phyloP scores from a whole-genome alignment of 805 yeast species.

The Wickerhamomyces hampshirensis region DNA sequence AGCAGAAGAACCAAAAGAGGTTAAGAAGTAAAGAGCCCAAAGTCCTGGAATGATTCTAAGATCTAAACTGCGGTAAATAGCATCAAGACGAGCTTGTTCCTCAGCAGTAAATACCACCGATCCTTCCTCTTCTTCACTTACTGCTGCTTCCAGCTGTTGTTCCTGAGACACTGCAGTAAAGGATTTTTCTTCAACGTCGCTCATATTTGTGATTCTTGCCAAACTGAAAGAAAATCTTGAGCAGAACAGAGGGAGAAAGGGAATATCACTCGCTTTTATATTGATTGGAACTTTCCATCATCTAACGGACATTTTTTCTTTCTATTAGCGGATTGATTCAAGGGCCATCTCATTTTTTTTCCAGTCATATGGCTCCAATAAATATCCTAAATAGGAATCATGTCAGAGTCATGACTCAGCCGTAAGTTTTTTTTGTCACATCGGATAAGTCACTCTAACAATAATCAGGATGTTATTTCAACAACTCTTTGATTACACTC shows the following conservation, averaged over 20 bases:
- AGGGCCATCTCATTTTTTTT: neutral
- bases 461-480: too few relatives aligned
- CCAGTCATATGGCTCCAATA: conserved; percentile 4
- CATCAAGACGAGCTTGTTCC: conserved; percentile 38
- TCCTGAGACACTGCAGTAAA: conserved; percentile 7
- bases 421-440: neutral
- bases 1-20: conserved; percentile 73
- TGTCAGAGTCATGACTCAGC: conserved; percentile 13
- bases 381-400: conserved; percentile 7
- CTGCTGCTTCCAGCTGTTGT: conserved; percentile 1
- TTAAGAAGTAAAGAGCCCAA: conserved; percentile 73
- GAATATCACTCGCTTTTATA: neutral
- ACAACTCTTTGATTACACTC: too few relatives aligned
- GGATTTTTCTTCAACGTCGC: conserved; percentile 11
- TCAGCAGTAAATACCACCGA: conserved; percentile 19
- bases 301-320: too few relatives aligned
- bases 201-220: conserved; percentile 6
- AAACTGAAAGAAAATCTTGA: neutral
- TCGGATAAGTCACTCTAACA: conserved; percentile 9
- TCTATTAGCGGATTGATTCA: too few relatives aligned
- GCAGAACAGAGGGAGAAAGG: neutral
- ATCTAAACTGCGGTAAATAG: conserved; percentile 59
- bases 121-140: neutral
- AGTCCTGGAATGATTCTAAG: conserved; percentile 73
- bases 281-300: too few relatives aligned